Evolutionary conservation across 1,284 basidiomycete species (phyloP), one percentile per base, ranked within the genome.

Genomic region (Cerrena zonata): DNA sequence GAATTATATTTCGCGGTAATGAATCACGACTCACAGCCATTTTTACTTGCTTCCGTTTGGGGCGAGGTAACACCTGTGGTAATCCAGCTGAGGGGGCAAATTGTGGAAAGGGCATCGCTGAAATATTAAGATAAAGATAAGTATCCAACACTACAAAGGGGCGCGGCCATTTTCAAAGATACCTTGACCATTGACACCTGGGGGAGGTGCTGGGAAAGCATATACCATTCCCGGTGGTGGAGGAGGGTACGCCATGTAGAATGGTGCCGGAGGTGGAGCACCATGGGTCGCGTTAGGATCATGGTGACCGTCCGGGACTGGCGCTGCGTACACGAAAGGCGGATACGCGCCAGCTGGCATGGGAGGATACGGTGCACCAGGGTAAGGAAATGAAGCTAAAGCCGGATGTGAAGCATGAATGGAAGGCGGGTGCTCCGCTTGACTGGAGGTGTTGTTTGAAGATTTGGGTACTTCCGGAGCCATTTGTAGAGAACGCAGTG

Each of bases 31-130:
- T 69, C 64, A 88, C 85, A 51, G 89, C 89, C 81, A 90, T 91
- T 73, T 92, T 92, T 52, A 92, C 89, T 66, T 92, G 90, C 62
- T 83, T 89, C 52, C 89, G 84, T 67, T 92, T 92, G 2, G 82
- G 71, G 47, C 72, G 74, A 40, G 66, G 65, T 5, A 59, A 45
- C 24, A 60, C 58, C 44, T 59, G 44, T 45, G 62, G 57, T 4
- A 55, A 49, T 21, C 53, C 56, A 10, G 59, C 22, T 47, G 60
- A 52, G 51, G 66, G 61, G 50, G 61, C 51, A 54, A 65, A 70
- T 45, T 63, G 61, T 39, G 65, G 66, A n/a, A n/a, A n/a, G n/a
- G n/a, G n/a, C n/a, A n/a, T n/a, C n/a, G n/a, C n/a, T n/a, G n/a
- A n/a, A n/a, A n/a, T n/a, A n/a, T n/a, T n/a, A n/a, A n/a, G n/a